A percentile compares a stretch with the other conserved stretches of the same genome.
Evolutionary conservation across 345 rosid species (phyloP).

Genomic region (Lepidium sativum): DNA sequence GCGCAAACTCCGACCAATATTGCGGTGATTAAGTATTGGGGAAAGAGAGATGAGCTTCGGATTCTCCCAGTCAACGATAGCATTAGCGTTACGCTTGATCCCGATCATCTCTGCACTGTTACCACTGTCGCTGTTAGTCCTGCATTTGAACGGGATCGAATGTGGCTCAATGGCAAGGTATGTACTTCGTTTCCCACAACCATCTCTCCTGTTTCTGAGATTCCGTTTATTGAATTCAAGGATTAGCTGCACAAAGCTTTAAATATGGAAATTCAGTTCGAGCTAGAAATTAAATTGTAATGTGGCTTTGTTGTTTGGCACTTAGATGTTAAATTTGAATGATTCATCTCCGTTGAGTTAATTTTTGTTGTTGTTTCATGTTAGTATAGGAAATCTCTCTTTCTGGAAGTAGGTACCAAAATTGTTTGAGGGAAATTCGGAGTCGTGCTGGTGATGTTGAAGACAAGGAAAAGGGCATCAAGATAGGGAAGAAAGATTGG

Average conservation of each 20-base stretch:
- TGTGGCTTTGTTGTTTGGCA: background rate
- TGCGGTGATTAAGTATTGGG: constrained; percentile 98
- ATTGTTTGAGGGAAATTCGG: constrained; percentile 80
- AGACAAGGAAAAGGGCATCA: constrained; percentile 71
- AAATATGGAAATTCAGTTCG: background rate
- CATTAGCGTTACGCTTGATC: constrained; percentile 92
- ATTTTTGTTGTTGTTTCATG: constrained; percentile 19
- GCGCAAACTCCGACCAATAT: constrained; percentile 95
- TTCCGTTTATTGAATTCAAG: background rate
- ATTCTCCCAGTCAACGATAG: constrained; percentile 94
- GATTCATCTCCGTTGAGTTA: background rate
- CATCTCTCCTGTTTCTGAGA: background rate
- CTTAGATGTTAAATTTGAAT: background rate
- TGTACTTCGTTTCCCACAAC: background rate
- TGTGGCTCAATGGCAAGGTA: constrained; percentile 99
- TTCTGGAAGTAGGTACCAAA: constrained; percentile 83
- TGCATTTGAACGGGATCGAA: constrained; percentile 65
- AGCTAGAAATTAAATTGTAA: background rate
- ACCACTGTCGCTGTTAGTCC: constrained; percentile 97
- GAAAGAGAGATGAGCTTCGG: constrained; percentile 79
- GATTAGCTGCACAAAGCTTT: background rate
- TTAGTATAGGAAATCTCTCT: constrained; percentile 87
- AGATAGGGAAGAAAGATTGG: constrained; percentile 80
- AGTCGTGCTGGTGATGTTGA: constrained; percentile 68
- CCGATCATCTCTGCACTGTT: constrained; percentile 82